Conservation (phyloP, 768 basidiomycete genomes). For the Naganishia friedmannii region DNA sequence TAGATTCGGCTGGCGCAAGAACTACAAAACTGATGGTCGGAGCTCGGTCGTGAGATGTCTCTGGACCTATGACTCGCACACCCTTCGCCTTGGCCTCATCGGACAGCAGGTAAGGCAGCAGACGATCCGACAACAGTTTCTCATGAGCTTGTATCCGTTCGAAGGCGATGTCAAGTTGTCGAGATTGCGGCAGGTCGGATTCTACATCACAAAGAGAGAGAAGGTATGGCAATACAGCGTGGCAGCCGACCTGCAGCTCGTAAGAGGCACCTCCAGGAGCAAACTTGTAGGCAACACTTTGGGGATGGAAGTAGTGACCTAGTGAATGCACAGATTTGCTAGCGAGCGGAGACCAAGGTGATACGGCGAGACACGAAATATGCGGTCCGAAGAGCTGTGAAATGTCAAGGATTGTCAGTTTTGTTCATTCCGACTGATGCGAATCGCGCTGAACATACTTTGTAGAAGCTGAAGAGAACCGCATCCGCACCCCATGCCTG, state of each 20-base stretch:
- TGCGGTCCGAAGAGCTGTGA: slow-evolving; percentile 73
- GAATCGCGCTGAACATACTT: slow-evolving; percentile 56
- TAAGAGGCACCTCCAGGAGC: slow-evolving; percentile 74
- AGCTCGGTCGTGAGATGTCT: slow-evolving; percentile 55
- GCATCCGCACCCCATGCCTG: slow-evolving; percentile 75
- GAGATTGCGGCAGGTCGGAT: slow-evolving; percentile 18
- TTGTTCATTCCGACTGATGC: neutral
- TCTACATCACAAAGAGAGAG: slow-evolving; percentile 55
- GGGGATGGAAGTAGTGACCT: slow-evolving; percentile 66
- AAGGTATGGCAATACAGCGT: slow-evolving; percentile 65
- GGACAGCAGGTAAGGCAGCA: slow-evolving; percentile 61
- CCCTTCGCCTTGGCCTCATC: slow-evolving; percentile 60
- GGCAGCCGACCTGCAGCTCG: slow-evolving; percentile 64
- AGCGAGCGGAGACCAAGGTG: slow-evolving; percentile 54
- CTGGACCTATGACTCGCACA: slow-evolving; percentile 67
- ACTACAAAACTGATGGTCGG: slow-evolving; percentile 74
- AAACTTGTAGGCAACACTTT: slow-evolving; percentile 60
- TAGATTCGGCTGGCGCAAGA: slow-evolving; percentile 36
- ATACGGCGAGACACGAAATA: slow-evolving; percentile 65
- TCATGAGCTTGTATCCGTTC: slow-evolving; percentile 64
- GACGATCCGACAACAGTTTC: slow-evolving; percentile 58
- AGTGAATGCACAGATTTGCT: slow-evolving; percentile 60
- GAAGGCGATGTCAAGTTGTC: slow-evolving; percentile 53
- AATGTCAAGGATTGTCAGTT: neutral
- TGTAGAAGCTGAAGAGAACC: slow-evolving; percentile 70